Evolutionary conservation across 2,329 filamentous ascomycete species (phyloP), one percentile per base, ranked within the genome.

Genomic region (Trichoderma sp.): DNA sequence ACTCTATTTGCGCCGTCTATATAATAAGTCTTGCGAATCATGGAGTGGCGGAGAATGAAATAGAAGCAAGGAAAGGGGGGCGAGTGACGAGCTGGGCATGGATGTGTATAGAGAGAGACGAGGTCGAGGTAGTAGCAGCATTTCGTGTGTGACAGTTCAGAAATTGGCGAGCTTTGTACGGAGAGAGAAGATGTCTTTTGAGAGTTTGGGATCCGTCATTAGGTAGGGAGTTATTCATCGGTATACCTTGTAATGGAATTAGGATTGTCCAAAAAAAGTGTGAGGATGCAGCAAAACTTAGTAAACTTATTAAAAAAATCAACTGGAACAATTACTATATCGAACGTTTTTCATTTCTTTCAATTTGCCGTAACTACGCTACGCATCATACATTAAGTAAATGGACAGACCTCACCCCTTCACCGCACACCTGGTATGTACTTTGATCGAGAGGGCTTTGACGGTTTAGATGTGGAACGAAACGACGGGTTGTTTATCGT

Each of bases 221-320:
- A 73, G 66, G 72, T 70, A 73, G 72, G 77, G 78, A 79, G 79
- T 79, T 80, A 57, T 74, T 79, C 74, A 75, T 76, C 75, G 78
- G 78, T 77, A 76, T 74, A 78, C 74, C 74, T 78, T 76, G 75
- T 80, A 80, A 80, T 80, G 79, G 78, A 77, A 76, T 76, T 77
- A 73, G 73, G 76, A 76, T 77, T 78, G 76, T 76, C 74, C 55
- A 61, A 70, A 72, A 62, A 62, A 70, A n/a, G 43, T 50, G 47
- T 53, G 47, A 7, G 32, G 57, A 17, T 20, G 17, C 15, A 26
- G 47, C 55, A 26, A 59, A 30, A 47, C 32, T 11, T n/a, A 6
- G 64, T 30, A 58, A 39, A 67, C 17, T 15, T 34, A 7, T 23
- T 36, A 36, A 39, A 47, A 58, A 20, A 68, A 68, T 32, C 17